Evolutionary conservation across 2,329 filamentous ascomycete genomes (phyloP).

Genomic region (Ceratocystis cubensis): DNA sequence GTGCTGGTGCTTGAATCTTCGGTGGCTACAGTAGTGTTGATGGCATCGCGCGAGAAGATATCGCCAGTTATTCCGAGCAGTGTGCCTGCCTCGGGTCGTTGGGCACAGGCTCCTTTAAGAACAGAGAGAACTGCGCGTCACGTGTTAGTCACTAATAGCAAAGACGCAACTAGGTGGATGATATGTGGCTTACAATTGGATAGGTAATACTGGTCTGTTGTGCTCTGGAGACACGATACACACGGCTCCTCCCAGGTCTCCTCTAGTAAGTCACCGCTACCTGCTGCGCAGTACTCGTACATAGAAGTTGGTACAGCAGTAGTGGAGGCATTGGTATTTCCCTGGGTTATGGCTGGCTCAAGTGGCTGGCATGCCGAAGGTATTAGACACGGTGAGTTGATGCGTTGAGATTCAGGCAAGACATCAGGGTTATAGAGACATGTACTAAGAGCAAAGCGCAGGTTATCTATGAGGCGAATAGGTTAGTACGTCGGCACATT

Average conservation of each 20-base stretch:
- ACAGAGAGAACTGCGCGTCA: conserved; percentile 34
- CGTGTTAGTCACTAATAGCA: conserved; percentile 18
- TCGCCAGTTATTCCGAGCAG: conserved; percentile 33
- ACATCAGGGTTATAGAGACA: conserved; percentile 34
- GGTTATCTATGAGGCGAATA: conserved; percentile 32
- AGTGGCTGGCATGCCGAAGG: conserved; percentile 33
- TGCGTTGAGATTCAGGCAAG: conserved; percentile 26
- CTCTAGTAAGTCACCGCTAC: conserved; percentile 28
- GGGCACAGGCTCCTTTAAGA: conserved; percentile 37
- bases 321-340: conserved; percentile 25
- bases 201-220: conserved; percentile 32
- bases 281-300: conserved; percentile 34
- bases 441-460: conserved; percentile 36
- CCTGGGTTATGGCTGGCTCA: conserved; percentile 29
- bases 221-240: conserved; percentile 34
- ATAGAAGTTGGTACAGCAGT: conserved; percentile 24
- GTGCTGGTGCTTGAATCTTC: conserved; percentile 21
- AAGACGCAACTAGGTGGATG: not conserved
- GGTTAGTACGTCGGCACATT: not conserved
- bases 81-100: conserved; percentile 31
- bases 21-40: conserved; percentile 31
- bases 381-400: conserved; percentile 34
- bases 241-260: conserved; percentile 29
- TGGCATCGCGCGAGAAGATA: conserved; percentile 30
- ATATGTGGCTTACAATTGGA: conserved; percentile 36